Percentiles rank a stretch among this genome's conserved stretches.
phyloP scores from a whole-genome alignment of 2,329 filamentous ascomycete species.

The Penicillium fuscoglaucum region DNA sequence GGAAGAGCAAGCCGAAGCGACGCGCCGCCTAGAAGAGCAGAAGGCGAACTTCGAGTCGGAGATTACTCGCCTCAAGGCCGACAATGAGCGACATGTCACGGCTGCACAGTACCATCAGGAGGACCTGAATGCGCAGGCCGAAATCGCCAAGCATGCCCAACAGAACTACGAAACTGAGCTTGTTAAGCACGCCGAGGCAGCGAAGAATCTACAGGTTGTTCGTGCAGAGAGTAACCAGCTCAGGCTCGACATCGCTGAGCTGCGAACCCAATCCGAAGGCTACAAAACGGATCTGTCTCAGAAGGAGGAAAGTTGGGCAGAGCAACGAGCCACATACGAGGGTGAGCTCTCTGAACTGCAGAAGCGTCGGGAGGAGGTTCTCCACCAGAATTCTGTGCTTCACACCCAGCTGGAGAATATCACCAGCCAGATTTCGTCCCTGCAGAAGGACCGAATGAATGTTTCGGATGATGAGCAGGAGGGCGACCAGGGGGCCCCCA shows the following conservation, averaged over 20 bases:
- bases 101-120: slow-evolving; percentile 84
- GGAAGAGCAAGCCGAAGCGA: slow-evolving; percentile 74
- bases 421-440: slow-evolving; percentile 71
- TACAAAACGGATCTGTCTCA: slow-evolving; percentile 76
- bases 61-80: slow-evolving; percentile 76
- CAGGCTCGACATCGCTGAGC: slow-evolving; percentile 72
- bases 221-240: slow-evolving; percentile 79
- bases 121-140: slow-evolving; percentile 87
- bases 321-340: slow-evolving; percentile 77
- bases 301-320: slow-evolving; percentile 84
- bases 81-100: slow-evolving; percentile 75
- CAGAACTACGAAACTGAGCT: slow-evolving; percentile 94
- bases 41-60: slow-evolving; percentile 77
- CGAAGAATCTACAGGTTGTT: slow-evolving; percentile 75
- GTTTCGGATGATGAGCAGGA: slow-evolving; percentile 50
- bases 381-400: slow-evolving; percentile 85
- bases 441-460: slow-evolving; percentile 72
- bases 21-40: slow-evolving; percentile 73
- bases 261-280: slow-evolving; percentile 80
- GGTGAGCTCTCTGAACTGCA: slow-evolving; percentile 78
- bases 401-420: slow-evolving; percentile 87
- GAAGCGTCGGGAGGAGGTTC: slow-evolving; percentile 76
- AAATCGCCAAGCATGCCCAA: slow-evolving; percentile 89
- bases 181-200: slow-evolving; percentile 93
- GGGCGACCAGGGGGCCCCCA: slow-evolving; percentile 52